These are phyloP conservation scores for Gillenia trifoliata DNA, from an alignment of 306 rosid genomes.

Conservation along the genomic window DNA sequence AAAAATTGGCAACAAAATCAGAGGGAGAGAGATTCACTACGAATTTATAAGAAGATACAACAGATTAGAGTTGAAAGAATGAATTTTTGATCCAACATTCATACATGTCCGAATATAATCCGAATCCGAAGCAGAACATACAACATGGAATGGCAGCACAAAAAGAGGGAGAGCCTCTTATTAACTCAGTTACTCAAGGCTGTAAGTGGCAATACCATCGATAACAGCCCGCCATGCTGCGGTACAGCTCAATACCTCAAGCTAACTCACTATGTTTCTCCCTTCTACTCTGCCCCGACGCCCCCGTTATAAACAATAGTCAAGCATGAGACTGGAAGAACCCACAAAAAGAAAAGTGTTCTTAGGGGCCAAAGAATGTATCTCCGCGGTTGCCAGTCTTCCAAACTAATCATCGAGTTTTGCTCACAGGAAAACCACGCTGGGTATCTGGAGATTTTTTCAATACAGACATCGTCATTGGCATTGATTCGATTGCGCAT, in stretches of 20 bases:
- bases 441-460: conserved; percentile 27
- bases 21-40: conserved; percentile 1
- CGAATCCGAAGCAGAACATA: conserved; percentile 28
- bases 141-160: conserved; percentile 35
- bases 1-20: neutral
- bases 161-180: conserved; percentile 40
- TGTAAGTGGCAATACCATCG: conserved; percentile 36
- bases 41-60: neutral
- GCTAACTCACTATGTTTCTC: conserved; percentile 26
- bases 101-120: conserved; percentile 17
- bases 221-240: conserved; percentile 33
- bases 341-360: conserved; percentile 19
- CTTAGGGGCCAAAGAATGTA: conserved; percentile 41
- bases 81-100: conserved; percentile 31
- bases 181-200: conserved; percentile 25
- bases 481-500: conserved; percentile 61
- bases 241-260: conserved; percentile 25
- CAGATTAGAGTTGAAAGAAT: conserved; percentile 34
- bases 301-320: conserved; percentile 29
- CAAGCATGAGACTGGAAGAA: conserved; percentile 23
- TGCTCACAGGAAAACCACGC: conserved; percentile 21
- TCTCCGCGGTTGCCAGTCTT: conserved; percentile 24
- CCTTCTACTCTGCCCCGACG: conserved; percentile 20
- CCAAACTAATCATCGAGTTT: conserved; percentile 12
- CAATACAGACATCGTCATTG: conserved; percentile 31